Conservation (phyloP, 1,284 basidiomycete species). For the Amylostereum chailletii region DNA sequence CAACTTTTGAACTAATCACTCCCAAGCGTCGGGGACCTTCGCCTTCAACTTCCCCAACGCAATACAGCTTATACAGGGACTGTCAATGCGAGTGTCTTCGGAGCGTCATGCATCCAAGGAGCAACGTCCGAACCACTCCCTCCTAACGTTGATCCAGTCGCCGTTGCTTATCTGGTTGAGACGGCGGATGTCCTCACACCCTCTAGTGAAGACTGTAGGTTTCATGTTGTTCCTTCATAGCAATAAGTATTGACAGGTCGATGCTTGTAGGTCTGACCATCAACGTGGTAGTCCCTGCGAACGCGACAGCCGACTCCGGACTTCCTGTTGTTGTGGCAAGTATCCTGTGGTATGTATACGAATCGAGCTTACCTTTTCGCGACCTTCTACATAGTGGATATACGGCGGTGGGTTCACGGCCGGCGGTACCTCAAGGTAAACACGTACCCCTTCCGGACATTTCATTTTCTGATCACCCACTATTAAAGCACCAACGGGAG, state of each 20-base stretch:
- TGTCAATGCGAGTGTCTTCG: neutral
- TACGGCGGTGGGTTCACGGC: slow-evolving; percentile 23
- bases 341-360: neutral
- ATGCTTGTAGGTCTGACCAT: slow-evolving; percentile 22
- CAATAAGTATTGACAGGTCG: neutral
- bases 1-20: neutral
- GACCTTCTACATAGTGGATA: slow-evolving; percentile 14
- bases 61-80: neutral
- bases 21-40: slow-evolving; percentile 2
- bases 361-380: neutral
- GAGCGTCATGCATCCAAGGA: neutral
- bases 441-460: neutral
- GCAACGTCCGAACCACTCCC: neutral
- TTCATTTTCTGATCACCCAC: neutral
- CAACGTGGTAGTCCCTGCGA: slow-evolving; percentile 23
- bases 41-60: slow-evolving; percentile 1
- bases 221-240: neutral
- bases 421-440: slow-evolving; percentile 16
- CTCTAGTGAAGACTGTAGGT: slow-evolving; percentile 15
- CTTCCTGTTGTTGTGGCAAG: slow-evolving; percentile 26
- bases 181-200: neutral
- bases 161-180: neutral
- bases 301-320: slow-evolving; percentile 8
- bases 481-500: slow-evolving; percentile 17
- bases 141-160: neutral